Percentiles rank a stretch among this genome's conserved stretches.
Evolutionary conservation across 768 basidiomycete species (phyloP).

Genomic region (Filobasidium floriforme): DNA sequence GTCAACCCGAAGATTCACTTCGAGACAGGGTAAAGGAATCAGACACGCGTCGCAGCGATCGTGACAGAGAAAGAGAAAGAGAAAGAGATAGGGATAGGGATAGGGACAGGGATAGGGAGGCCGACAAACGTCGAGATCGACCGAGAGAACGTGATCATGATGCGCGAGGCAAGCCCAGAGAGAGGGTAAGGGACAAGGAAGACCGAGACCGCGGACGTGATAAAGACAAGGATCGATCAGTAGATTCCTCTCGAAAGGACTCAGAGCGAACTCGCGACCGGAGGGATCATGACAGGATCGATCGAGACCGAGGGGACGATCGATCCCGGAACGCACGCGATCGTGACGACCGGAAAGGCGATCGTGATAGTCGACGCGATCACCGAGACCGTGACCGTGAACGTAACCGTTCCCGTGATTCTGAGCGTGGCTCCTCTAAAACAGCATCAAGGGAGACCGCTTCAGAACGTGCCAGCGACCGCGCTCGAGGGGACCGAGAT

Average conservation of each 20-base stretch:
- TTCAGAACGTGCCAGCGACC: neutral
- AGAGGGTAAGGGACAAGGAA: slow-evolving; percentile 2
- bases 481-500: neutral
- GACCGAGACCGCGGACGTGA: slow-evolving; percentile 19
- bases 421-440: neutral
- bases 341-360: slow-evolving; percentile 4
- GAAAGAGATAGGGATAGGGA: slow-evolving; percentile 15
- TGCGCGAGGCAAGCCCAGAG: neutral
- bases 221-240: slow-evolving; percentile 8
- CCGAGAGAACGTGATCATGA: slow-evolving; percentile 3
- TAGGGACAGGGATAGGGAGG: neutral
- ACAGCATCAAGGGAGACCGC: neutral
- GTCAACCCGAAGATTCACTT: neutral
- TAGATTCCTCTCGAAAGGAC: neutral
- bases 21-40: neutral
- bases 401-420: neutral
- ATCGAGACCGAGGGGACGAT: neutral
- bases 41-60: slow-evolving; percentile 6
- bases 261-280: slow-evolving; percentile 10
- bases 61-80: slow-evolving; percentile 4
- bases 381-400: slow-evolving; percentile 3
- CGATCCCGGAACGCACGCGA: slow-evolving; percentile 3
- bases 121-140: slow-evolving; percentile 12
- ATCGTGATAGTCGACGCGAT: slow-evolving; percentile 5
- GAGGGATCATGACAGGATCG: slow-evolving; percentile 6